Percentiles rank a stretch among this genome's conserved stretches.
These are phyloP conservation scores for Quercus alba DNA, from an alignment of 306 rosid species.

Conservation along the genomic window DNA sequence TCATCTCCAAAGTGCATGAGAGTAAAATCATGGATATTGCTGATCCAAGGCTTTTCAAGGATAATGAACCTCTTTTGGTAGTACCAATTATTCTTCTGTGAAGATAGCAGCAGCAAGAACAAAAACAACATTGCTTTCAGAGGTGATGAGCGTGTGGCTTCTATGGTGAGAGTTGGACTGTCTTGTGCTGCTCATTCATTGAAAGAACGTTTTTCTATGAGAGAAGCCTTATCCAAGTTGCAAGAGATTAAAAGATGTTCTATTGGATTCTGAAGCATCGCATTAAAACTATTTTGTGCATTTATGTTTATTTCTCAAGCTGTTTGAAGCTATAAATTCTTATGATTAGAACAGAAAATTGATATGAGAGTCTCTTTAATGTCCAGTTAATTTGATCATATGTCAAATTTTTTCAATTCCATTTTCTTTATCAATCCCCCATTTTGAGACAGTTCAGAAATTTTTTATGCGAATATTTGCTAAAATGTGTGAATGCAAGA, in stretches of 20 bases:
- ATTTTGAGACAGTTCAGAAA: too few species aligned
- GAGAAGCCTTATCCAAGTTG: conserved; percentile 22
- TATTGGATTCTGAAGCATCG: too few species aligned
- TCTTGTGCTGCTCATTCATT: conserved; percentile 20
- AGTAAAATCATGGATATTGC: conserved; percentile 10
- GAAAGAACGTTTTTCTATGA: conserved; percentile 31
- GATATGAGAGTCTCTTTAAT: too few species aligned
- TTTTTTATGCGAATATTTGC: too few species aligned
- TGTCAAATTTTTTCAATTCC: too few species aligned
- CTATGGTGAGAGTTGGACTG: conserved; percentile 29
- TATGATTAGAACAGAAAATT: too few species aligned
- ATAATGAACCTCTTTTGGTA: neutral
- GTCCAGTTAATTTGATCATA: too few species aligned
- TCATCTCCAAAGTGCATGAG: conserved; percentile 20
- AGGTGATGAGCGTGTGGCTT: conserved; percentile 16
- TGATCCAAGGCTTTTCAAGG: conserved; percentile 24
- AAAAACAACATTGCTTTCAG: neutral
- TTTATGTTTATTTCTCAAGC: too few species aligned
- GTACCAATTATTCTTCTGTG: neutral
- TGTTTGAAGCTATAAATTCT: too few species aligned
- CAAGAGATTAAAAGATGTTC: conserved; percentile 5
- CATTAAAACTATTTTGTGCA: too few species aligned
- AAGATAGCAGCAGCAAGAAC: neutral
- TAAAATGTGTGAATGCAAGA: rapidly evolving
- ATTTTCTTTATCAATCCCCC: too few species aligned